Percentiles rank a stretch among this genome's conserved stretches.
Conservation (phyloP, 2,329 filamentous ascomycete species). For the Diaporthe sp. region DNA sequence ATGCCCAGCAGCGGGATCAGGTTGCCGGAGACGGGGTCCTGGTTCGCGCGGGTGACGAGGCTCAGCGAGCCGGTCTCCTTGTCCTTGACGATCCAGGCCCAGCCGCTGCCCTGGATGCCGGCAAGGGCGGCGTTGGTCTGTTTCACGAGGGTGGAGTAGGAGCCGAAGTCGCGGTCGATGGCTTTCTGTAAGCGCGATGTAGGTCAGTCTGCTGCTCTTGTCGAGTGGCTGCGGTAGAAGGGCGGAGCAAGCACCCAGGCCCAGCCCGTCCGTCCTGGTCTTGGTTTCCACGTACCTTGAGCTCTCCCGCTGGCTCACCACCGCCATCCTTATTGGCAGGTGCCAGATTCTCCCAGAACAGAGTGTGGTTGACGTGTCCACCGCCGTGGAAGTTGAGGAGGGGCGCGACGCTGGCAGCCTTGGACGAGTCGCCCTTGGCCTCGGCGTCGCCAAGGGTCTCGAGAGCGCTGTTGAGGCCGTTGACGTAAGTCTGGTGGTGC, state of each 20-base stretch:
- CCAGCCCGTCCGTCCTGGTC: background rate
- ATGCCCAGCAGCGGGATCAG: conserved; percentile 88
- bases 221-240: background rate
- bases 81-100: conserved; percentile 90
- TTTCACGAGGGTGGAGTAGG: conserved; percentile 73
- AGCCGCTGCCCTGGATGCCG: conserved; percentile 87
- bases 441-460: conserved; percentile 73
- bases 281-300: conserved; percentile 61
- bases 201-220: background rate
- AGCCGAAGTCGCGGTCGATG: conserved; percentile 78
- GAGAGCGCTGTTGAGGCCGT: conserved; percentile 79
- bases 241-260: background rate
- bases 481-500: conserved; percentile 85
- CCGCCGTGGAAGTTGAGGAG: conserved; percentile 88
- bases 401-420: conserved; percentile 65
- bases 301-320: conserved; percentile 72
- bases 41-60: conserved; percentile 83
- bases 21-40: conserved; percentile 89
- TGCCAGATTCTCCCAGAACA: conserved; percentile 91
- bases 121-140: conserved; percentile 78
- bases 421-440: conserved; percentile 70
- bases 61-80: conserved; percentile 72
- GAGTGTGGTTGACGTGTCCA: conserved; percentile 91
- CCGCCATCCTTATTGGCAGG: conserved; percentile 74
- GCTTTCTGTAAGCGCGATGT: conserved; percentile 56